A percentile compares a stretch with the other conserved stretches of the same genome.
phyloP scores from a whole-genome alignment of 169 alveolate species.

The Cyclospora cayetanensis region DNA sequence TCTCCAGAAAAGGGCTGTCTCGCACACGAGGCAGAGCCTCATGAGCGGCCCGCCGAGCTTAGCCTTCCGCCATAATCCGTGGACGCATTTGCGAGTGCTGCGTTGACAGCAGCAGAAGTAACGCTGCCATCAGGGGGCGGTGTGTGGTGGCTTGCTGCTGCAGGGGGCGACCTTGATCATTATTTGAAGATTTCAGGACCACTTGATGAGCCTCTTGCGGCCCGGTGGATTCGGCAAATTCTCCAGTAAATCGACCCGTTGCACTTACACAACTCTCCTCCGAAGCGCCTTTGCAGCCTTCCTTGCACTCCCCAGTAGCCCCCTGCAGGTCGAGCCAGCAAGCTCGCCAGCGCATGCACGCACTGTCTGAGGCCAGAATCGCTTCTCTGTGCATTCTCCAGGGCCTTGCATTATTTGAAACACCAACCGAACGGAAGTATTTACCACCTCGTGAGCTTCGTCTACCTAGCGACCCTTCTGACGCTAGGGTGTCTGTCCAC shows the following conservation, averaged over 20 bases:
- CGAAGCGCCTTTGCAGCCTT: not conserved
- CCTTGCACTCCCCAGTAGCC: not conserved
- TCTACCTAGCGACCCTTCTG: too few relatives aligned
- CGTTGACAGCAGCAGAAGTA: not conserved
- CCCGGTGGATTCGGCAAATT: constrained; percentile 89
- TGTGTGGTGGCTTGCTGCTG: not conserved
- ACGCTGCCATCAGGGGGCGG: not conserved
- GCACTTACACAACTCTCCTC: not conserved
- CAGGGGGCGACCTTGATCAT: constrained; percentile 89
- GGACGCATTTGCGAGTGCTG: not conserved
- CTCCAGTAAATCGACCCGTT: constrained; percentile 74
- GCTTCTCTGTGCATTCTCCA: constrained; percentile 3
- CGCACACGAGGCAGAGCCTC: too few relatives aligned
- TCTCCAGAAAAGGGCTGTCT: too few relatives aligned
- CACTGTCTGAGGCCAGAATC: constrained; percentile 76
- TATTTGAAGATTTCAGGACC: constrained; percentile 88
- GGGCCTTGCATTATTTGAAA: constrained; percentile 85
- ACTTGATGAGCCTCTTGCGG: constrained; percentile 87
- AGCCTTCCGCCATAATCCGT: too few relatives aligned
- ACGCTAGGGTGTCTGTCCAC: too few relatives aligned
- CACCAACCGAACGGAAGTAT: constrained; percentile 87
- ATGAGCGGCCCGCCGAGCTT: too few relatives aligned
- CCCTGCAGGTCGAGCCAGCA: not conserved
- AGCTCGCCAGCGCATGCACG: not conserved
- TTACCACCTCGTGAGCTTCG: constrained; percentile 83